phyloP scores from a whole-genome alignment of 75 land plant species.

The Pinus tabuliformis region DNA sequence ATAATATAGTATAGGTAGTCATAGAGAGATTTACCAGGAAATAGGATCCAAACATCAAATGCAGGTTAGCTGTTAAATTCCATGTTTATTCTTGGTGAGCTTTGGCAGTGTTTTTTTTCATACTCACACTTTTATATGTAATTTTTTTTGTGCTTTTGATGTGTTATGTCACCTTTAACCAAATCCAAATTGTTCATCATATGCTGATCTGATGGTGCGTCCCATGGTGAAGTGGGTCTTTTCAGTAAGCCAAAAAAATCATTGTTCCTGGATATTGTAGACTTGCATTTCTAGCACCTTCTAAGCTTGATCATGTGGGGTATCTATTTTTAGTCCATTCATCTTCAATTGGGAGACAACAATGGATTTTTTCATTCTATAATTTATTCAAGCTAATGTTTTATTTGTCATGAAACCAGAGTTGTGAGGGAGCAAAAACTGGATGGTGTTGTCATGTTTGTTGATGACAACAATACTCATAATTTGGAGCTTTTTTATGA shows the following conservation, averaged over 20 bases:
- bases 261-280: too few relatives aligned
- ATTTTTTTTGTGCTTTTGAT: not conserved
- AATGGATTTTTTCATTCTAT: slow-evolving; percentile 3
- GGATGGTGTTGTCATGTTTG: slow-evolving; percentile 87
- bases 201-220: not conserved
- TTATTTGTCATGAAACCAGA: slow-evolving; percentile 23
- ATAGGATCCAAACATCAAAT: not conserved
- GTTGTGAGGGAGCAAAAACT: slow-evolving; percentile 60
- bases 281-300: not conserved
- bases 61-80: not conserved
- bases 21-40: too few relatives aligned
- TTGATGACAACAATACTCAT: slow-evolving; percentile 87
- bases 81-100: not conserved
- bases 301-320: not conserved
- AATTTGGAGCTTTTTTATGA: slow-evolving; percentile 81
- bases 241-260: too few relatives aligned
- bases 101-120: not conserved
- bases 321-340: not conserved
- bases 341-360: not conserved
- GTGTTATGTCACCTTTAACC: not conserved
- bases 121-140: not conserved
- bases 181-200: not conserved
- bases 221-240: too few relatives aligned
- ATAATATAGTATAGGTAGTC: too few relatives aligned
- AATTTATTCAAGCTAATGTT: not conserved